phyloP scores from a whole-genome alignment of 2,329 filamentous ascomycete species.

The Beauveria brongniartii region DNA sequence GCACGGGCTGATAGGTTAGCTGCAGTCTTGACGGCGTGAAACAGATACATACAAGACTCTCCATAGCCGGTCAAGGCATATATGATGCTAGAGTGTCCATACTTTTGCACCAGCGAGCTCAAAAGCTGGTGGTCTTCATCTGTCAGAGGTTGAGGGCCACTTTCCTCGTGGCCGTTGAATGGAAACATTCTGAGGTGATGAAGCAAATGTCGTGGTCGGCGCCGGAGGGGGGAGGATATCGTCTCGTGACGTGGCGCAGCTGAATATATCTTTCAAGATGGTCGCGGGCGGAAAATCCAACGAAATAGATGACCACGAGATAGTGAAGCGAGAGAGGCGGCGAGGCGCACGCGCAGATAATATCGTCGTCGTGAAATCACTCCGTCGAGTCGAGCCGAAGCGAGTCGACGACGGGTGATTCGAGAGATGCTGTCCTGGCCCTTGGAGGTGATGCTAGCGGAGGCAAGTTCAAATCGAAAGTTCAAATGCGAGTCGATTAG shows the following conservation, averaged over 20 bases:
- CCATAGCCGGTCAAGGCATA: conserved; percentile 28
- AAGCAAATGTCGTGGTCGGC: not conserved
- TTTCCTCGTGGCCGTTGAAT: conserved; percentile 26
- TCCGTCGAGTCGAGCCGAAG: conserved; percentile 5
- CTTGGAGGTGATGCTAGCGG: not conserved
- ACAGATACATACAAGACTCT: conserved; percentile 26
- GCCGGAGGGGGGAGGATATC: not conserved
- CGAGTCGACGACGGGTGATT: conserved; percentile 8
- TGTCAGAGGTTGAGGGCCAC: conserved; percentile 26
- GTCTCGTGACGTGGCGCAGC: not conserved
- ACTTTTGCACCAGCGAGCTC: conserved; percentile 28
- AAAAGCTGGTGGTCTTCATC: conserved; percentile 33
- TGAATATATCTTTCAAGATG: not conserved
- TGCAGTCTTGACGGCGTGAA: not conserved
- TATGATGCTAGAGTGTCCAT: conserved; percentile 30
- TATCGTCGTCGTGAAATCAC: not conserved
- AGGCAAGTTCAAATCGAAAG: not conserved
- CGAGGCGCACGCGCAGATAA: not conserved
- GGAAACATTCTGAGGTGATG: conserved; percentile 24
- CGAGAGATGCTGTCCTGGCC: not conserved
- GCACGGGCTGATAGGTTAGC: conserved; percentile 24
- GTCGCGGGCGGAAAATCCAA: not conserved
- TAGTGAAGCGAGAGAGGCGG: not conserved
- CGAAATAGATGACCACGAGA: not conserved
- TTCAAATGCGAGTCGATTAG: not conserved